Evolutionary conservation across 192 early-diverging fungal genomes (phyloP).

Genomic region (Oehlia diaphana): DNA sequence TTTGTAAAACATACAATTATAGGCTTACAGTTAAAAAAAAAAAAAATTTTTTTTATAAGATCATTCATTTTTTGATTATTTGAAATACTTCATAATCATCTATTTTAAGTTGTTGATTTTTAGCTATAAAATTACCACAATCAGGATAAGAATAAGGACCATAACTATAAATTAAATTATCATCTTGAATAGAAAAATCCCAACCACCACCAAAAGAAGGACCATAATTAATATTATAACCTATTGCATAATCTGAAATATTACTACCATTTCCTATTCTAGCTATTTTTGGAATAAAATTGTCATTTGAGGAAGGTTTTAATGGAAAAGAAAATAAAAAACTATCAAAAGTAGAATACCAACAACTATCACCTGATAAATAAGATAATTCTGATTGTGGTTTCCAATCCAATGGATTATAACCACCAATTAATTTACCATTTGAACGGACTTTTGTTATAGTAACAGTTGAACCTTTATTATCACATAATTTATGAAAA

Average conservation of each 20-base stretch:
- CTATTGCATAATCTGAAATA: background rate
- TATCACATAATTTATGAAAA: slow-evolving; percentile 15
- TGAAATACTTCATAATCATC: slow-evolving; percentile 19
- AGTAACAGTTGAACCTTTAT: background rate
- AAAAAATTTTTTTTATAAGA: too few relatives aligned
- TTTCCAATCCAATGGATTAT: slow-evolving; percentile 16
- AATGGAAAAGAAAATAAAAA: slow-evolving; percentile 13
- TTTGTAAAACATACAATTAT: too few relatives aligned
- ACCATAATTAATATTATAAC: background rate
- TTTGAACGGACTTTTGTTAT: background rate
- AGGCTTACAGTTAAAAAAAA: too few relatives aligned
- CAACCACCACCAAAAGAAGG: slow-evolving; percentile 15
- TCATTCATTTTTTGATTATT: background rate
- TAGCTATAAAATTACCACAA: background rate
- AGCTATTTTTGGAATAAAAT: background rate
- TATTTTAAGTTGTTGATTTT: background rate
- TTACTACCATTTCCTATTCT: background rate
- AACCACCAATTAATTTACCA: slow-evolving; percentile 12
- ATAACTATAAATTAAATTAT: background rate
- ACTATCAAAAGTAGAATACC: background rate
- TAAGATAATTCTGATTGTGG: background rate
- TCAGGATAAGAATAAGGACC: background rate
- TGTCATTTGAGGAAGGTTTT: background rate
- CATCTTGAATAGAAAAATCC: background rate
- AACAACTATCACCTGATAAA: background rate